Evolutionary conservation across 2,329 filamentous ascomycete species (phyloP).

Genomic region (Colletotrichum gloeosporioides): DNA sequence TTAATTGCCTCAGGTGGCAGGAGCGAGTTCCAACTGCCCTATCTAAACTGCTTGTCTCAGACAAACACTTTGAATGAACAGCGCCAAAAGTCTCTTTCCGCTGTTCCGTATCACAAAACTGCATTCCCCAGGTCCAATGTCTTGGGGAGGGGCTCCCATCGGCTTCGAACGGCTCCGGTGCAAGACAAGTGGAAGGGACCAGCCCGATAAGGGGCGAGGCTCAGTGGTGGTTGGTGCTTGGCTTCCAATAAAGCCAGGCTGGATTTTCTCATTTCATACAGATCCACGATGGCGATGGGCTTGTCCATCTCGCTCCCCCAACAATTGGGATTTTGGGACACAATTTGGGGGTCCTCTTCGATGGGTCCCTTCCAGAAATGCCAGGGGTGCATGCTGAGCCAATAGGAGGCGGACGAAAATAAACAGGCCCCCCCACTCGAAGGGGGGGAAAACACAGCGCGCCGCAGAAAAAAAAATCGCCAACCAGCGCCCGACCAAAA

Average conservation of each 20-base stretch:
- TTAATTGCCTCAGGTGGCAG: background rate
- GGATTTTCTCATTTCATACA: background rate
- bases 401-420: background rate
- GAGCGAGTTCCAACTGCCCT: background rate
- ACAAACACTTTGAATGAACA: background rate
- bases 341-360: slow-evolving; percentile 16
- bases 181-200: background rate
- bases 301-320: slow-evolving; percentile 13
- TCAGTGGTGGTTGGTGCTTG: background rate
- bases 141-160: background rate
- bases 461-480: slow-evolving; percentile 15
- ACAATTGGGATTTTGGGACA: slow-evolving; percentile 19
- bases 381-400: slow-evolving; percentile 3
- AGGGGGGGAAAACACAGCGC: background rate
- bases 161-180: background rate
- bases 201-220: background rate
- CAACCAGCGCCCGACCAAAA: slow-evolving; percentile 12
- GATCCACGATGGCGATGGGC: background rate
- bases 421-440: slow-evolving; percentile 3
- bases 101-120: background rate
- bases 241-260: background rate
- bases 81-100: slow-evolving; percentile 2
- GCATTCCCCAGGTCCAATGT: slow-evolving; percentile 1
- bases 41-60: slow-evolving; percentile 9
- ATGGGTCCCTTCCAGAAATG: slow-evolving; percentile 20